phyloP scores from a whole-genome alignment of 495 filamentous ascomycete genomes.

The Aspergillus campestris region DNA sequence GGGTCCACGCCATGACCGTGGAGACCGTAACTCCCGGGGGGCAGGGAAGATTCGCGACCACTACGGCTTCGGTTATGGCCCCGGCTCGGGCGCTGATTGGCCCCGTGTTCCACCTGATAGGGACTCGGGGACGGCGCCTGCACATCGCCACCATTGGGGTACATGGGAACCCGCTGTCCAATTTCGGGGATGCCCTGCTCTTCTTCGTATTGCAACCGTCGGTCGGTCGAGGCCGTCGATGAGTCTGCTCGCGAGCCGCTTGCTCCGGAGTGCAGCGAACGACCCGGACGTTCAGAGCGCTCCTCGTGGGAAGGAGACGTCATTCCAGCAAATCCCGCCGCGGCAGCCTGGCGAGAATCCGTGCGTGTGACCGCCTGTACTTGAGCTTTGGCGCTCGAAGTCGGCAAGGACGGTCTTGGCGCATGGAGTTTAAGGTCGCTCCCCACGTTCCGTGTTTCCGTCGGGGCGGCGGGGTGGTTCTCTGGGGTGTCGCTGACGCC shows the following conservation, averaged over 20 bases:
- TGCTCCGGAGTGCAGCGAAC: conserved; percentile 34
- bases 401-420: conserved; percentile 79
- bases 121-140: conserved; percentile 87
- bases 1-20: conserved; percentile 69
- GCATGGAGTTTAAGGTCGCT: conserved; percentile 80
- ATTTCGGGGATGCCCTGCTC: conserved; percentile 88
- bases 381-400: conserved; percentile 66
- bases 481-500: conserved; percentile 30
- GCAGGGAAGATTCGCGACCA: conserved; percentile 48
- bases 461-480: conserved; percentile 34
- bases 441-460: conserved; percentile 69
- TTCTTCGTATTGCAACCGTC: conserved; percentile 47
- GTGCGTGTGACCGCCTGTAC: conserved; percentile 80
- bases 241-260: conserved; percentile 46
- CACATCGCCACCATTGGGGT: conserved; percentile 87
- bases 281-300: conserved; percentile 47
- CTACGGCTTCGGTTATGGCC: conserved; percentile 62
- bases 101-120: conserved; percentile 36
- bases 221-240: conserved; percentile 40
- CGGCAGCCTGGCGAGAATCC: conserved; percentile 74
- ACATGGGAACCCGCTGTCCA: conserved; percentile 86
- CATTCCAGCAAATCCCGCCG: conserved; percentile 68
- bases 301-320: conserved; percentile 48
- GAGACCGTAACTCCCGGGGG: conserved; percentile 76
- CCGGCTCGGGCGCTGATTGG: conserved; percentile 45